Base-by-base conservation (phyloP, 2,329 filamentous ascomycete genomes). In the Fusarium avenaceum region DNA sequence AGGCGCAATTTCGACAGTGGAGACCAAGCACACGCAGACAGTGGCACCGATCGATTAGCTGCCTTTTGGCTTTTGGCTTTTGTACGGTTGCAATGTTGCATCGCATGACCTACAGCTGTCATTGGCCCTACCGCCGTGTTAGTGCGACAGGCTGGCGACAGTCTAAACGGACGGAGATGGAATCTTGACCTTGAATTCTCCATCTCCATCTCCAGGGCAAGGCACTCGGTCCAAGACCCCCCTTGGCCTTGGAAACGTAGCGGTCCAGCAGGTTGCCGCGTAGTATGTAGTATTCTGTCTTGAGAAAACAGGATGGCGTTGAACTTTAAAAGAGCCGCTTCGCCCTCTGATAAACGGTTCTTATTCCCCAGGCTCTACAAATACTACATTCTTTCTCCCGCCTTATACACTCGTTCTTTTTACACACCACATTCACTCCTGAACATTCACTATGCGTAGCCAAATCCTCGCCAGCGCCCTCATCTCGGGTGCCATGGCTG, bases 401-500 rank as follows among this genome's bases (percentile, higher is more conserved):
- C 32, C 32, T 43, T 30, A 50, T 54, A 56, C 66, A 59, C 22
- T 69, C 35, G 9, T 38, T 35, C 33, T 35, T 38, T 33, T 5
- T 10, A 38, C n/a, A 38, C 17, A 19, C 17, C 26, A 20, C 6
- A 10, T 15, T 33, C 35, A 20, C 22, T 49, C 15, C 22, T 35
- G 13, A n/a, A 24, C 17, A 26, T 14, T 13, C 40, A 56, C 19
- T 22, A 75, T 75, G 73, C 72, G 73, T 50, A 54, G 58, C 35
- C 67, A 71, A 28, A 32, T 74, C 33, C 45, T 75, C 39, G 46
- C 68, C 57, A 69, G 72, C 57, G 69, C 73, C 63, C 65, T 80
- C 55, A 71, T 78, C 53, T 73, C 79, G 33, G 77, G 76, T 45
- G 80, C 75, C 52, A 69, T 80, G 39, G 82, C 80, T 35, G 80